Base-by-base conservation (phyloP, 768 basidiomycete species). In the Albatrellus ellisii region DNA sequence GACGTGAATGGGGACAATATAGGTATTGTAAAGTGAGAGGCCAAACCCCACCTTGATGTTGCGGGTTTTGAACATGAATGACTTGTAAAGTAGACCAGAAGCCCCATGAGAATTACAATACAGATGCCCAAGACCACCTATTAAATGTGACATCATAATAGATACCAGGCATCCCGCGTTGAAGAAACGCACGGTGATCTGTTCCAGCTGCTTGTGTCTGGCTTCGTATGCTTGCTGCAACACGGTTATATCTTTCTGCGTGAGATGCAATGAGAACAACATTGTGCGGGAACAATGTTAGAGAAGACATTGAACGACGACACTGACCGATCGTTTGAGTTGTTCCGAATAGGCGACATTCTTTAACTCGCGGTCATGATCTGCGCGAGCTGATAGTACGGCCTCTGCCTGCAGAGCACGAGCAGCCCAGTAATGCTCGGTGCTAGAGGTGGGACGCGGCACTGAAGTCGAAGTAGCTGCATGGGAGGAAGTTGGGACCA, bases 1-100 rank as follows among this genome's bases (percentile, higher is more conserved):
- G 80, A 83, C 2, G 80, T 72, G 50, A 85, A 86, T 0, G 82
- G 83, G 0, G 83, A 86, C 14, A 86, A 56, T 3, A 86, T 76
- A 4, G 83, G 81, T 18, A 86, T 78, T 0, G 82, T 85, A 55
- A 83, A 83, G 54, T 84, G 83, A 1, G 70, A 63, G 1, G 77
- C 45, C 10, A 36, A 61, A 4, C 60, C 51, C 31, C 41, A 38
- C 5, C 24, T 39, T 10, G 37, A 45, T 36, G 26, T 38, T 14
- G 41, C 43, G 15, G 42, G 31, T 27, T 39, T 33, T 18, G 34
- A 33, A 12, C 15, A 36, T 7, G 12, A 32, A 10, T 17, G 42
- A 4, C 5, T 26, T 11, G 21, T 5, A 22, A 45, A 38, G 35
- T 24, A 39, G 33, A 44, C 18, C 17, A 47, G 34, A 5, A 50